Base-by-base conservation (phyloP, 768 basidiomycete species). In the Lentinula raphanica region DNA sequence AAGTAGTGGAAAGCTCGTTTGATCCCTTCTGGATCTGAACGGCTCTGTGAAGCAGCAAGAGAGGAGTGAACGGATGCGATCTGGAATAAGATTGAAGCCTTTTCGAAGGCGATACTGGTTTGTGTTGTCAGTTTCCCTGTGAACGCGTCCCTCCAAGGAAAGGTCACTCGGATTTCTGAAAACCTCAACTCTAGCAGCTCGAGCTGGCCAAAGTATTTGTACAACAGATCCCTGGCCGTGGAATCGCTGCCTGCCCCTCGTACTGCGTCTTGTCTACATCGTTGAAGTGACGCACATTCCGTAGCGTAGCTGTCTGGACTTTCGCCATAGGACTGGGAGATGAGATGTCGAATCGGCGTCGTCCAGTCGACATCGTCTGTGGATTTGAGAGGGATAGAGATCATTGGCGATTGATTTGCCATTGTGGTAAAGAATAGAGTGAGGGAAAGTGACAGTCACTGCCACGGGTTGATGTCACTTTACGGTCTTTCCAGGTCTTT, bases 131-230 rank as follows among this genome's bases (percentile, higher is more conserved):
- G 78, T 72, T 98, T 98, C 74, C 80, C 81, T 58, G 93, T 98
- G 76, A 98, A 98, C 19, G 97, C 96, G 73, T 99, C 97, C 61
- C 88, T 82, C 94, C 97, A 99, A 0, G 93, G 88, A 67, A 98
- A 99, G 62, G 90, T 89, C 72, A 98, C 94, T 64, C 92, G 84
- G 62, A 98, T 93, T 70, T 98, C 96, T 8, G 96, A 85, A 76
- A 99, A 99, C 36, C 97, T 86, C 54, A 99, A 82, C 69, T 99
- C 97, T 39, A 99, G 85, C 4, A 98, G 84, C 67, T 99, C 97
- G 44, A 99, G 86, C 71, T 99, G 97, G 35, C 97, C 96, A 75
- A 98, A 99, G 76, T 99, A 99, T 74, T 97, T 98, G 87, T 96
- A 98, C 44, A 99, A 79, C 21, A 98, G 79, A 75, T 98, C 96